These are phyloP conservation scores for Erodium texanum DNA, from an alignment of 441 rosid genomes.

Conservation along the genomic window DNA sequence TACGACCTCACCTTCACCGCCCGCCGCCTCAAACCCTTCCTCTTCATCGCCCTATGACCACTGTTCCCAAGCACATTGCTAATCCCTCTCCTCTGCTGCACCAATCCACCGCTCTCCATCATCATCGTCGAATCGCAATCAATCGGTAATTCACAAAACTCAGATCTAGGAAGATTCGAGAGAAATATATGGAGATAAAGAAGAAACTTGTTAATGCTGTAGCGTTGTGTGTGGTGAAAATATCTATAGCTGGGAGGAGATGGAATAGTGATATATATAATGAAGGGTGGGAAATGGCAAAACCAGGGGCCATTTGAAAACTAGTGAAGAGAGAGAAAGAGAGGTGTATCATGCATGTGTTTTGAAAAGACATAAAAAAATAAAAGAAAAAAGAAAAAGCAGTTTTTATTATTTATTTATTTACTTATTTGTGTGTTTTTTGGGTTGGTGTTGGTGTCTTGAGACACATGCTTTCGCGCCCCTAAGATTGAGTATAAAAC, in stretches of 20 bases:
- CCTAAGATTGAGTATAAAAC: neutral
- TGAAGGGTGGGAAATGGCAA: too few relatives aligned
- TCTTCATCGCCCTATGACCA: neutral
- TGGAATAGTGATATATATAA: too few relatives aligned
- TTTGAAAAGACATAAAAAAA: neutral
- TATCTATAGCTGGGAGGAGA: too few relatives aligned
- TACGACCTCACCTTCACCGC: neutral
- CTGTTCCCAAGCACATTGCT: neutral
- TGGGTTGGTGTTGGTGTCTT: neutral
- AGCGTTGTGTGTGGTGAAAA: too few relatives aligned
- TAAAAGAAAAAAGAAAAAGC: neutral
- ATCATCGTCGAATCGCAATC: neutral
- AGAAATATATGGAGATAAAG: too few relatives aligned
- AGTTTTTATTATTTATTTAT: neutral
- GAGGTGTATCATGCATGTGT: neutral
- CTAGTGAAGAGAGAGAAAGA: neutral
- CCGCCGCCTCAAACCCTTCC: neutral
- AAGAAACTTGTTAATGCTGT: too few relatives aligned
- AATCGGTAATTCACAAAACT: neutral
- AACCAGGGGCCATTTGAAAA: too few relatives aligned
- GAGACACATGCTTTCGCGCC: neutral
- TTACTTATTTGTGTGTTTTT: too few relatives aligned
- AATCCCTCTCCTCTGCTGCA: neutral
- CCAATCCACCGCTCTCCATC: neutral
- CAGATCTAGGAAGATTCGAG: neutral